Base-by-base conservation (phyloP, 2,329 filamentous ascomycete species). In the Penicillium sp. region DNA sequence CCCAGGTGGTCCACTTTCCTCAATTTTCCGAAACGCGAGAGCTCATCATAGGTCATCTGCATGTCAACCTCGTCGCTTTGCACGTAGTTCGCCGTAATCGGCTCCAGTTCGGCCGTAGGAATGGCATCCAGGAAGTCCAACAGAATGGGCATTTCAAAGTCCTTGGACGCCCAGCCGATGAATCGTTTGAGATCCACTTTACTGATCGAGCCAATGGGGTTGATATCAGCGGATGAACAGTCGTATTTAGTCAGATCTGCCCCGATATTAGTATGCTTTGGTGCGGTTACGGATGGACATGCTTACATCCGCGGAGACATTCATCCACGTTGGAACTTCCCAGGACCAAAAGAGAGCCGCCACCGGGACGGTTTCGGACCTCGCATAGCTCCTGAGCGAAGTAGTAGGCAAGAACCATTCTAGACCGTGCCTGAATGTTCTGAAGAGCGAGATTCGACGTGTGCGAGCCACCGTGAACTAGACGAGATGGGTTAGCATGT, bases 31-130 rank as follows among this genome's bases (percentile, higher is more conserved):
- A 59, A 59, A 19, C 53, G 53, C 29, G 53, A 55, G 8, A 59
- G 37, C 42, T 59, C 57, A 26, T 31, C 37, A 31, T 59, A 59
- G 43, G 53, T 59, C 57, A 59, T 59, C 39, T 50, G 45, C 55
- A 57, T 57, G 39, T 57, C 55, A 7, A 57, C 55, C 31, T 57
- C 55, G n/a, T 57, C 55, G 14, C 50, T 53, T 54, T 57, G 55
- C 9, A 53, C 55, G 42, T 57, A 53, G 35, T 57, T 42, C 7
- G 46, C 55, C 10, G 55, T 57, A 42, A 57, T 57, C n/a, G 55
- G 55, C 37, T 57, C 55, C 37, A 57, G 39, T 25, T 57, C 55
- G 6, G 55, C 55, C 19, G 55, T 57, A 9, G 55, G 55, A 7
- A 44, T 46, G 4, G 55, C 55, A 16, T 57, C 55, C 35, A 57